Evolutionary conservation across 306 rosid species (phyloP).

Genomic region (Gastrolobium villosum): DNA sequence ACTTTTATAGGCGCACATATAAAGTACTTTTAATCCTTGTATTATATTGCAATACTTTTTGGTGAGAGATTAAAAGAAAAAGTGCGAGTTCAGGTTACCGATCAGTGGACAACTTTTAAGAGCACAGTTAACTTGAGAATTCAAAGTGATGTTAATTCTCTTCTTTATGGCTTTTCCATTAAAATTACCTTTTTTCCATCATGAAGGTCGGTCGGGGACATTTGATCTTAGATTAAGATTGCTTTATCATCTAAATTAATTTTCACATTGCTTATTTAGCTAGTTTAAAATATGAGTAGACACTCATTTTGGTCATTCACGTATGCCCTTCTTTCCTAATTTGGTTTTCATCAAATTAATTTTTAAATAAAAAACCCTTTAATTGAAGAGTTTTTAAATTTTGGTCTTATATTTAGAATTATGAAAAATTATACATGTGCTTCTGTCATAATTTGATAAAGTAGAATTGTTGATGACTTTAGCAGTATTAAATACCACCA

Average conservation of each 20-base stretch:
- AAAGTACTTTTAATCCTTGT: conserved; percentile 4
- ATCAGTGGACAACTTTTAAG: conserved; percentile 9
- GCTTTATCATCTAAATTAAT: conserved; percentile 12
- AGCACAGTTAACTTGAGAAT: conserved; percentile 14
- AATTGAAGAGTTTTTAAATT: too few species aligned
- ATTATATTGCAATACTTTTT: conserved; percentile 24
- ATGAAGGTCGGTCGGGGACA: neutral
- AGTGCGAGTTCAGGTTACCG: conserved; percentile 28
- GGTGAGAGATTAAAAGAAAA: neutral
- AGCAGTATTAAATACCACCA: neutral
- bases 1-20: neutral
- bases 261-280: neutral
- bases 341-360: neutral
- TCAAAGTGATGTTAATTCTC: neutral
- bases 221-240: conserved; percentile 8
- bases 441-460: neutral
- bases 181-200: neutral
- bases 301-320: conserved; percentile 9
- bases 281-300: neutral
- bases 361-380: too few species aligned
- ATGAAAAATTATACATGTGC: neutral
- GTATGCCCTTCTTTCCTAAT: neutral
- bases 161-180: neutral
- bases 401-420: neutral
- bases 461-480: neutral